Evolutionary conservation across 148 eudicot genomes (phyloP), one percentile per base, ranked within the genome.

Genomic region (Cornus controversa): DNA sequence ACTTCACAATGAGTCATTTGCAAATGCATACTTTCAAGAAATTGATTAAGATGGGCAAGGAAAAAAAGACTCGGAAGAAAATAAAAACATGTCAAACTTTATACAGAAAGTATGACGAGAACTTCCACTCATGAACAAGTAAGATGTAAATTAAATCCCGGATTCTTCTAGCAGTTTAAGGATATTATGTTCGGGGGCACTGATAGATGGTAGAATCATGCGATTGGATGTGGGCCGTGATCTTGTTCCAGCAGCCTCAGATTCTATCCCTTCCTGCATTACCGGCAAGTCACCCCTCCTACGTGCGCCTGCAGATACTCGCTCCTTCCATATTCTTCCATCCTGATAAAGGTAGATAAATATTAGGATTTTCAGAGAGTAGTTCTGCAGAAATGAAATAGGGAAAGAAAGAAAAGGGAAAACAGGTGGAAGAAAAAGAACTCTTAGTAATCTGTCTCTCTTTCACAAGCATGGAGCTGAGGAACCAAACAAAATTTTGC

Each of bases 251-350:
- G 66, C 69, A 58, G 77, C 63, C 65, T 79, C 90, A 8, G 94
- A 70, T 74, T 82, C 90, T 10, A 67, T 66, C 66, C 82, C 93
- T 82, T 89, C 94, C 67, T 84, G 90, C 87, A 82, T 69, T 3
- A 77, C 81, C 1, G 94, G 85, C 81, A 90, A 65, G 71, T 93
- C 94, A 16, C 82, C 18, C 76, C 88, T 90, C 84, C 94, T 91
- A 22, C 82, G 82, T 67, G 71, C 87, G 16, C 86, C 83, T 67
- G 93, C 92, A 66, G 97, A 83, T 40, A 87, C 89, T 63, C 99
- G 85, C 85, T 95, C 97, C 86, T 93, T 95, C 99, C 99, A 95
- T 85, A 95, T 83, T 81, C 97, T 84, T 27, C 97, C 97, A 73
- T 95, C 97, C 97, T 95, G 75, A 81, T 34, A 53, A 72, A 14